Base-by-base conservation (phyloP, 2,329 filamentous ascomycete genomes). In the Verticillium nonalfalfae region DNA sequence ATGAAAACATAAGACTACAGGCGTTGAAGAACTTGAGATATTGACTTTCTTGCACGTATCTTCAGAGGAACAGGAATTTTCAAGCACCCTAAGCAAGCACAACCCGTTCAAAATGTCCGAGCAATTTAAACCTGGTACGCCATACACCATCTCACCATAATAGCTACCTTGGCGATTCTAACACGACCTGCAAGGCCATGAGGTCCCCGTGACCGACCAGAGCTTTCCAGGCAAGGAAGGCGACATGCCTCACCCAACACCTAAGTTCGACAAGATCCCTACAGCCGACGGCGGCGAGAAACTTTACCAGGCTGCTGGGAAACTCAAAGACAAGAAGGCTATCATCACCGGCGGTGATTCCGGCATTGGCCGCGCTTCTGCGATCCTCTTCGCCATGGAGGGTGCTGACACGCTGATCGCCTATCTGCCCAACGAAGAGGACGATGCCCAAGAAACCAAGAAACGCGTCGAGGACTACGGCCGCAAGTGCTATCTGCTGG, bases 321-420 rank as follows among this genome's bases (percentile, higher is more conserved):
- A 95, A 76, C 84, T 95, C 7, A 75, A 85, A 68, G 90, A 86
- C 64, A 90, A 89, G 74, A 90, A 85, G 62, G 90, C 90, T 7
- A 75, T 95, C 62, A 94, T 95, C 68, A 94, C 91, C 0, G 90
- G 90, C 15, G 91, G 91, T 3, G 90, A 94, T 73, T 88, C 85
- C 7, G 90, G 91, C 1, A 94, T 95, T 65, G 90, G 91, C 7
- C 85, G 90, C 40, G 87, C 91, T 1, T 85, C 88, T 1, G 90
- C 91, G 1, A 81, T 94, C 15, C 79, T 95, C 0, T 95, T 89
- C 68, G 90, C 90, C 45, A 89, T 91, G 81, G 91, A 95, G 74
- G 91, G 90, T 6, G 90, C 90, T 14, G 85, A 90, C 64, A 85
- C 83, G 58, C 79, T 90, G 62, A 92, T 95, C 66, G 84, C 85